Percentiles rank a stretch among this genome's conserved stretches.
phyloP scores from a whole-genome alignment of 768 basidiomycete genomes.

The Lyophyllum atratum region DNA sequence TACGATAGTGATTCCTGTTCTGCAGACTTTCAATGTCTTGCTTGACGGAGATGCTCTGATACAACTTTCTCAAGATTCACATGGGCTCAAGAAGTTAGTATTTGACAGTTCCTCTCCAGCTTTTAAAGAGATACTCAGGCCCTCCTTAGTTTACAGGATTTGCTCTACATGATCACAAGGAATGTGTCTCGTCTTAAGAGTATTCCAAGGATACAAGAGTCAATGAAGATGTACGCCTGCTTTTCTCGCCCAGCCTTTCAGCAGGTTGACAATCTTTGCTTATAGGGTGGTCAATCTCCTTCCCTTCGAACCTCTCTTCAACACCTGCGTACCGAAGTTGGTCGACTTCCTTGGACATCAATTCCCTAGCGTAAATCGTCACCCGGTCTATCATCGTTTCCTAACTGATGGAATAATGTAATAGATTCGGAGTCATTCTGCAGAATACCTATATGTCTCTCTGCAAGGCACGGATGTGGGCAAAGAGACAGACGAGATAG shows the following conservation, averaged over 20 bases:
- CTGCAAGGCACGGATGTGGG: slow-evolving; percentile 72
- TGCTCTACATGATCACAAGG: slow-evolving; percentile 59
- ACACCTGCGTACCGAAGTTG: slow-evolving; percentile 46
- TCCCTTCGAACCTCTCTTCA: slow-evolving; percentile 46
- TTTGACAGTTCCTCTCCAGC: neutral
- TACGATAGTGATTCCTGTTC: slow-evolving; percentile 74
- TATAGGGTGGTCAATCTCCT: slow-evolving; percentile 71
- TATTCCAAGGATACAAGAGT: slow-evolving; percentile 75
- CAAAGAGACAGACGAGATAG: slow-evolving; percentile 63
- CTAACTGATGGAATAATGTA: neutral
- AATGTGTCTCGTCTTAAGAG: slow-evolving; percentile 77
- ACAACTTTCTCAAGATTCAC: slow-evolving; percentile 43
- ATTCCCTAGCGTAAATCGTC: slow-evolving; percentile 70
- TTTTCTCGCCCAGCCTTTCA: neutral
- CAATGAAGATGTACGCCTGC: slow-evolving; percentile 76
- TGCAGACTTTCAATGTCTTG: slow-evolving; percentile 75
- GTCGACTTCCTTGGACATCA: slow-evolving; percentile 70
- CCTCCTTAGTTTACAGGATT: slow-evolving; percentile 56
- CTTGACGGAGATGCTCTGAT: slow-evolving; percentile 68
- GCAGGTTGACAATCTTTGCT: neutral
- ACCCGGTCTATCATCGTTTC: neutral
- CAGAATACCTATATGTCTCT: slow-evolving; percentile 80
- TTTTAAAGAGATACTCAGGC: too few species aligned
- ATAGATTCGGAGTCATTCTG: slow-evolving; percentile 78
- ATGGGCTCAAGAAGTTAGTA: slow-evolving; percentile 56